Conservation (phyloP, 495 filamentous ascomycete species). For the Aspergillus campestris region DNA sequence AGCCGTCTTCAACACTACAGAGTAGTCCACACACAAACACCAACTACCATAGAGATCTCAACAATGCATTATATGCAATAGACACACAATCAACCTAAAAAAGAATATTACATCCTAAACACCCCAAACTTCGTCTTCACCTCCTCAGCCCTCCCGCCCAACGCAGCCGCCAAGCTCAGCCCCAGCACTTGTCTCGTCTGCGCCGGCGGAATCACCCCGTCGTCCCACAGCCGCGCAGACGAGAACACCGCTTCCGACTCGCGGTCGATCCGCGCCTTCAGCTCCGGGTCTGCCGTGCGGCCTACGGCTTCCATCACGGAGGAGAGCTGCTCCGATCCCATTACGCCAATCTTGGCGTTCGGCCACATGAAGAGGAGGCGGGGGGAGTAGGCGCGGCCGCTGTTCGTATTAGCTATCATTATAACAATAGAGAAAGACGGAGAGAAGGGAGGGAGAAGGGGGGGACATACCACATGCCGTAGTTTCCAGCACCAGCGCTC, state of each 20-base stretch:
- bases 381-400: constrained; percentile 88
- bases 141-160: constrained; percentile 54
- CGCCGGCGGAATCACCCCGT: constrained; percentile 84
- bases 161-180: constrained; percentile 68
- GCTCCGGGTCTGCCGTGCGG: constrained; percentile 67
- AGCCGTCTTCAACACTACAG: no score
- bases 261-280: constrained; percentile 77
- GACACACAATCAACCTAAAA: background rate
- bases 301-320: constrained; percentile 94
- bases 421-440: background rate
- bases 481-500: constrained; percentile 67
- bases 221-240: constrained; percentile 88
- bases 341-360: constrained; percentile 88
- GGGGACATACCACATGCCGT: constrained; percentile 65
- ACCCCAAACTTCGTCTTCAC: constrained; percentile 78
- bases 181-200: constrained; percentile 82
- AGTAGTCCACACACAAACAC: no score
- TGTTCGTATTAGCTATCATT: constrained; percentile 11
- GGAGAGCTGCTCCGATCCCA: constrained; percentile 89
- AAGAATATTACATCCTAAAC: constrained; percentile 72
- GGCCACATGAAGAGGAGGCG: constrained; percentile 97
- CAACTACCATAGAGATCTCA: no score
- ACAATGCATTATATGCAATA: no score
- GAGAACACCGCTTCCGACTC: constrained; percentile 88
- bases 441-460: background rate